Base-by-base conservation (phyloP, 495 filamentous ascomycete genomes). In the Hypoxylon perforatum region DNA sequence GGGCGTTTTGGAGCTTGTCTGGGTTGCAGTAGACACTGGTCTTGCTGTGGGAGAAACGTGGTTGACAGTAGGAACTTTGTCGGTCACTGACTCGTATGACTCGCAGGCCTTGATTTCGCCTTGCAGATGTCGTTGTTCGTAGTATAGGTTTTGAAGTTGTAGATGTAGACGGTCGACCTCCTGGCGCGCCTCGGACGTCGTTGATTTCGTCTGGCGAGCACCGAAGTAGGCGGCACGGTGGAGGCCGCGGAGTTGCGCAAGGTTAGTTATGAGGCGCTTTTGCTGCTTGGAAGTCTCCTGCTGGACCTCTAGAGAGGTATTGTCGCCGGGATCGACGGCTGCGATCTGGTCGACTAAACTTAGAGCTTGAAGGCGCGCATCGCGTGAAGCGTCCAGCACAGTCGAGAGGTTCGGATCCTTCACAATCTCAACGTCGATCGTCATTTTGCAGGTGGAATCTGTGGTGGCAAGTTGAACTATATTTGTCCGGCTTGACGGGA, bases 61-160 rank as follows among this genome's bases (percentile, higher is more conserved):
- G 8, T n/a, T 33, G 23, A 35, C 18, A 21, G 55, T 45, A 33
- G 18, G 22, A 47, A 18, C 14, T 58, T 53, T 18, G 21, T n/a
- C 8, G 41, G 47, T 10, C 7, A 87, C 91, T 63, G 82, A 97
- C 94, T 97, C 91, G 63, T 96, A 98, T 36, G 88, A 88, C 72
- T 95, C 91, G 78, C 96, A 97, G 28, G 91, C 93, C 2, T 85
- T 81, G 65, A 99, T 98, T 77, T 99, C 96, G 19, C 92, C 92
- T 45, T 88, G 86, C 60, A 99, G 80, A 78, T 97, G 92, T 59
- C 91, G 84, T 75, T 97, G 93, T 76, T 99, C 95, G 75, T 99
- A 99, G 77, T 96, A 94, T 21, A 99, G 82, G 74, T 99, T 99
- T 75, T 98, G 94, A 23, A 98, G 82, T 73, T 96, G 90, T 17